Base-by-base conservation (phyloP, 176 grass and related monocot species). In the Secale cereale region DNA sequence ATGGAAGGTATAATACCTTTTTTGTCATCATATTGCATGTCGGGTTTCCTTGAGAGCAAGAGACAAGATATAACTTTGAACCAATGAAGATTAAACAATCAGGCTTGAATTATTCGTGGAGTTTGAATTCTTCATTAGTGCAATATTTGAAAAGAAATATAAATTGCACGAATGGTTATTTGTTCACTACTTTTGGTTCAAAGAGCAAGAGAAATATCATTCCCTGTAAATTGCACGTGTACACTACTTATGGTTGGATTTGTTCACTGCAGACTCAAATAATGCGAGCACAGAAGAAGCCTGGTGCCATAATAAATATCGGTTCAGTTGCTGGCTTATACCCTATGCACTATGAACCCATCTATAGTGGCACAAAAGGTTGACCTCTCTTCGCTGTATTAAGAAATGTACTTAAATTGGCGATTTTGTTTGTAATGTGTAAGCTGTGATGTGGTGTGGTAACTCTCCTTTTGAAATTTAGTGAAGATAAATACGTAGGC, bases 331-430 rank as follows among this genome's bases (percentile, higher is more conserved):
- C 91, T 59, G 94, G 89, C 60, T 62, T 94, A 50, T 94, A 88
- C 88, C 91, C 89, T 40, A 86, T 91, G 82, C 70, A 54, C 45
- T 59, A 65, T 67, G 94, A 94, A 26, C 94, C 91, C n/a, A 71
- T 88, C 19, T 97, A 97, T 79, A 91, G 89, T 75, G 87, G 84
- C 37, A 82, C 94, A 88, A 97, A 97, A 94, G 91, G 94, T 92
- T 75, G 31, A 28, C 65, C n/a, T 64, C 8, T 74, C 61, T 79
- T 45, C 36, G 19, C 62, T 64, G 45, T 23, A 48, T 66, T 65
- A 46, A 46, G 6, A 19, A 41, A 12, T 30, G 39, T 22, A 80
- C 36, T 80, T 65, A 31, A 45, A 64, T 65, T 46, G 23, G 11
- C 14, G 10, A 19, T 32, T 80, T 80, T 31, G 3, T 64, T 57